Evolutionary conservation across 176 grass and related monocot genomes (phyloP), one percentile per base, ranked within the genome.

Genomic region (Otatea glauca): DNA sequence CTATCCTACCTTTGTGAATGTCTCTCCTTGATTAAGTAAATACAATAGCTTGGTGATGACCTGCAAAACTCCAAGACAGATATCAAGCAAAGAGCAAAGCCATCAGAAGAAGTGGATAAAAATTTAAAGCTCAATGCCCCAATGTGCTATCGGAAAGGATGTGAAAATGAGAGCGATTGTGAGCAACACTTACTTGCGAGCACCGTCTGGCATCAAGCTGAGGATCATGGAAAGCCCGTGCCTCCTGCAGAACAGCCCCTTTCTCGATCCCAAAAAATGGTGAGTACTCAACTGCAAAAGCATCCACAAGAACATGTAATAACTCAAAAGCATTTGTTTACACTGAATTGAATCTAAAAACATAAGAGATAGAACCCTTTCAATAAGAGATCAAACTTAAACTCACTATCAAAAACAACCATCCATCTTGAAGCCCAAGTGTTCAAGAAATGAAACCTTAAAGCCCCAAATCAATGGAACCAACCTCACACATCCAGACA

Each of bases 1-100:
- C 48, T 51, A 55, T n/a, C 66, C 41, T 81, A 98, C 96, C 93
- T 92, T 92, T 0, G 93, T 98, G 68, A 98, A 95, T 73, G 88
- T 94, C 65, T 98, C 96, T 81, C 96, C 96, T 95, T 98, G 96
- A 84, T 98, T 98, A 70, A 98, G 93, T 76, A 95, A 85, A 92
- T 98, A 98, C 45, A 98, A 81, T 61, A 98, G 81, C 80, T 98
- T 98, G 72, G 91, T 98, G 87, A 98, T 98, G 63, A 98, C 96
- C 96, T 98, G 86, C 23, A 74, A 88, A 60, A 68, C 78, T 53
- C 78, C 58, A 67, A 49, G 48, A 37, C 51, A 83, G 10, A 82
- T 27, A 83, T 53, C n/a, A 77, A 82, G 47, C 78, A 78, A 86
- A 76, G 15, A 63, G n/a, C 29, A 77, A 70, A 88, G 55, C 16